Evolutionary conservation across 2,329 filamentous ascomycete genomes (phyloP), one percentile per base, ranked within the genome.

Genomic region (Lachnellula arida): DNA sequence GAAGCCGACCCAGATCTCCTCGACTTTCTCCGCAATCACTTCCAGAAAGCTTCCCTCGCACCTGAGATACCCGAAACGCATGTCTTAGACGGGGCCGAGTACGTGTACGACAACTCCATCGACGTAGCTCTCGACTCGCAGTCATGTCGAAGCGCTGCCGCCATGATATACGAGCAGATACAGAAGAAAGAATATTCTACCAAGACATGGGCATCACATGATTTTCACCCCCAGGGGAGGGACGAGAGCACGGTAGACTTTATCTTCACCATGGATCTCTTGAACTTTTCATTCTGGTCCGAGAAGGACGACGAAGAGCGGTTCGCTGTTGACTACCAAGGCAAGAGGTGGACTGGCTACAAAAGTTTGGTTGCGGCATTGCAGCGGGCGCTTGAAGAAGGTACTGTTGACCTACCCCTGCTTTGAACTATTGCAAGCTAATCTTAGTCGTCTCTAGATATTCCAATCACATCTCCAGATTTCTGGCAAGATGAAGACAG

Each of bases 241-340:
- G 86, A 95, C 68, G 88, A 90, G 67, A 80, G 74, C 50, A 92
- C 91, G 0, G 84, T 96, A 22, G 87, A 89, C 60, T 97, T 99
- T 70, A 93, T 99, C 66, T 97, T 99, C 71, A 91, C 89, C 19
- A 96, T 99, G 91, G 94, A 99, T 70, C 73, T 99, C 28, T 76
- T 99, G 50, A 99, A 99, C 70, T 99, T 97, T 70, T 95, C 87
- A 22, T 99, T 99, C 72, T 99, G 94, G 94, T 95, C 90, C 14
- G 86, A 89, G 51, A 65, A 60, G 17, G 73, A 78, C 57, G 67
- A 72, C 2, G 85, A 88, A 11, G 85, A 93, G 65, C 80, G 91
- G 11, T 99, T 93, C 71, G 81, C 88, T 9, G 81, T 99, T 43
- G 86, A 89, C 55, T 97, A 97, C 72, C 81, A 81, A 46, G 91